Evolutionary conservation across 306 rosid genomes (phyloP).

Genomic region (Pyrus pyrifolia): DNA sequence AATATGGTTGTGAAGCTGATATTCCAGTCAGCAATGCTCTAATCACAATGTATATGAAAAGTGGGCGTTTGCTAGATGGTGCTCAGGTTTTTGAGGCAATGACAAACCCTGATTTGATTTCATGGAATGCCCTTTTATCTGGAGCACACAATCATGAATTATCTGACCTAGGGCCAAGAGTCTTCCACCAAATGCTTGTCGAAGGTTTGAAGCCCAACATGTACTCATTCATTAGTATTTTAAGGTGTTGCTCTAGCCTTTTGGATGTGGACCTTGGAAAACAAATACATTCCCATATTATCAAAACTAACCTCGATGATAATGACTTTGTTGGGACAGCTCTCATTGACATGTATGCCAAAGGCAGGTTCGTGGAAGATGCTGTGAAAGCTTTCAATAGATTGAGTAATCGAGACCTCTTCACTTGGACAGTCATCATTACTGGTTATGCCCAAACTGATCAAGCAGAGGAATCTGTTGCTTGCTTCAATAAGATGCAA

Average conservation of each 20-base stretch:
- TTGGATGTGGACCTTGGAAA: slow-evolving; percentile 22
- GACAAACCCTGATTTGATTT: slow-evolving; percentile 30
- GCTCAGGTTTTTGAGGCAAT: slow-evolving; percentile 18
- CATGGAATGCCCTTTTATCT: slow-evolving; percentile 29
- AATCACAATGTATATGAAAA: slow-evolving; percentile 27
- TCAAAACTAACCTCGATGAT: slow-evolving; percentile 16
- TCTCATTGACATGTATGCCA: slow-evolving; percentile 33
- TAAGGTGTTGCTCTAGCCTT: slow-evolving; percentile 28
- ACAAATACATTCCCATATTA: slow-evolving; percentile 27
- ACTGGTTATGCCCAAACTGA: slow-evolving; percentile 15
- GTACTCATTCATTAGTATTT: slow-evolving; percentile 24
- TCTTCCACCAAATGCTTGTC: slow-evolving; percentile 9
- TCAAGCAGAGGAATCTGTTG: slow-evolving; percentile 20
- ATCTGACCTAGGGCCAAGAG: slow-evolving; percentile 6
- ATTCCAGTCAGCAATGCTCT: slow-evolving; percentile 22
- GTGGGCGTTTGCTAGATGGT: slow-evolving; percentile 17
- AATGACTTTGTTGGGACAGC: slow-evolving; percentile 27
- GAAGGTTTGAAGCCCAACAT: slow-evolving; percentile 23
- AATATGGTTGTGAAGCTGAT: slow-evolving; percentile 24
- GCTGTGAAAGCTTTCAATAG: slow-evolving; percentile 21
- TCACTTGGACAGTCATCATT: slow-evolving; percentile 32
- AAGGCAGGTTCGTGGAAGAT: slow-evolving; percentile 19
- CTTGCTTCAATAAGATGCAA: slow-evolving; percentile 26
- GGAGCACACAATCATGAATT: slow-evolving; percentile 11
- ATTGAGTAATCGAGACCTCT: slow-evolving; percentile 22